Conservation (phyloP, 306 rosid species). For the Arachis hypogaea region DNA sequence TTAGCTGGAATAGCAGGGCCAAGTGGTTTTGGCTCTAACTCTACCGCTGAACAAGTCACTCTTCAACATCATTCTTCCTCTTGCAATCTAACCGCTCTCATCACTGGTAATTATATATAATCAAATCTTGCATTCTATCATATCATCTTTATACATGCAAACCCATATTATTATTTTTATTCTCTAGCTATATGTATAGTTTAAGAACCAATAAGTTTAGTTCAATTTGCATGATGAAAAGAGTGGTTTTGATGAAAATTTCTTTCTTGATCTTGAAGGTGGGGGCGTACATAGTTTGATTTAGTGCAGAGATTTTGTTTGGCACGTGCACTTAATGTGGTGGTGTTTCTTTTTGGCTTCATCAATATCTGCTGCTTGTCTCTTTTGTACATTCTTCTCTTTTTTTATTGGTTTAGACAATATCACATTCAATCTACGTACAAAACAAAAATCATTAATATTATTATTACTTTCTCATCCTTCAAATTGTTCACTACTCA, state of each 20-base stretch:
- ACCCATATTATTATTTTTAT: no score
- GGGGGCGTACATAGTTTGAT: neutral
- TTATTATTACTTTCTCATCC: no score
- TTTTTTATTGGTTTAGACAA: constrained; percentile 41
- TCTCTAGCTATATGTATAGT: no score
- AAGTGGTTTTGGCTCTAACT: constrained; percentile 92
- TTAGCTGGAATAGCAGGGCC: constrained; percentile 97
- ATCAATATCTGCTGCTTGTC: constrained; percentile 49
- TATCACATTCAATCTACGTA: constrained; percentile 27
- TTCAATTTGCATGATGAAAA: no score
- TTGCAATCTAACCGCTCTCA: constrained; percentile 71
- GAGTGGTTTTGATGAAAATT: no score
- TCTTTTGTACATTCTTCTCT: constrained; percentile 31
- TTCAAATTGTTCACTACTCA: no score
- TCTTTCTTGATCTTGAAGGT: neutral
- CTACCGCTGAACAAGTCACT: constrained; percentile 94
- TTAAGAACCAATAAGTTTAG: no score
- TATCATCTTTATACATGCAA: no score
- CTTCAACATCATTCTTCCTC: constrained; percentile 7
- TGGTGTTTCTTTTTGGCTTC: constrained; percentile 49
- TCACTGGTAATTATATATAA: constrained; percentile 65
- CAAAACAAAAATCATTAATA: neutral
- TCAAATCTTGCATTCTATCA: no score
- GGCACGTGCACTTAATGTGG: neutral
- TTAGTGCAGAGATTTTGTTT: neutral